phyloP scores from a whole-genome alignment of 495 filamentous ascomycete species.

The Aspergillus wentii region DNA sequence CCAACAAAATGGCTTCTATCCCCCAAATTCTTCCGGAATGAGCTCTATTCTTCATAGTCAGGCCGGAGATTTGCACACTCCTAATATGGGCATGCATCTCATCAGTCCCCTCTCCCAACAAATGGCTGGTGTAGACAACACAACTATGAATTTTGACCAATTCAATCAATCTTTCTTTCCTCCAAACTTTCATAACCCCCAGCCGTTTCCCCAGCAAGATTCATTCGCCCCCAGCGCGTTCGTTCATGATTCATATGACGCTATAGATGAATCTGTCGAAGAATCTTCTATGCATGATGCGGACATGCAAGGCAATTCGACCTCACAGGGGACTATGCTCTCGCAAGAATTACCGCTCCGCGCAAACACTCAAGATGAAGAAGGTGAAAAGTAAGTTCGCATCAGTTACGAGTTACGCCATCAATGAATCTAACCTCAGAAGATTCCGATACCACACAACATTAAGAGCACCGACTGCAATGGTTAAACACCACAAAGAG shows the following conservation, averaged over 20 bases:
- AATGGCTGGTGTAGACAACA: conserved; percentile 40
- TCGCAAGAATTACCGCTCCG: conserved; percentile 19
- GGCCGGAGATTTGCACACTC: conserved; percentile 88
- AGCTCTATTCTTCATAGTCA: conserved; percentile 78
- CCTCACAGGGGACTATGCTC: conserved; percentile 21
- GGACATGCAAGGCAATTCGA: conserved; percentile 31
- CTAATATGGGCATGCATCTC: conserved; percentile 66
- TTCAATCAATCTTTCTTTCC: conserved; percentile 59
- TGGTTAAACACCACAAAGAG: conserved; percentile 82
- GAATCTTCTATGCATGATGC: conserved; percentile 53
- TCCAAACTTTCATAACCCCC: conserved; percentile 67
- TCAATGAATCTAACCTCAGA: conserved; percentile 10
- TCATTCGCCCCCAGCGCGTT: conserved; percentile 79
- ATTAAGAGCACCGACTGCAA: conserved; percentile 91
- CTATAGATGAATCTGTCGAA: conserved; percentile 61
- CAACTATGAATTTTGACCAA: conserved; percentile 43
- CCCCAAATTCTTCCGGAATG: conserved; percentile 80
- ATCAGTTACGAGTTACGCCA: conserved; percentile 6
- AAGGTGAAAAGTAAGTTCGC: conserved; percentile 46
- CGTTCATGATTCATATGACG: conserved; percentile 74
- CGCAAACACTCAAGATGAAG: conserved; percentile 18
- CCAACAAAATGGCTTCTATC: conserved; percentile 80
- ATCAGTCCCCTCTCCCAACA: conserved; percentile 77
- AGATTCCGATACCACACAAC: conserved; percentile 91
- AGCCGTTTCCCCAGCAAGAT: conserved; percentile 63